Evolutionary conservation across 352 stramenopile species (phyloP).

Genomic region (Blastocystis sp.): DNA sequence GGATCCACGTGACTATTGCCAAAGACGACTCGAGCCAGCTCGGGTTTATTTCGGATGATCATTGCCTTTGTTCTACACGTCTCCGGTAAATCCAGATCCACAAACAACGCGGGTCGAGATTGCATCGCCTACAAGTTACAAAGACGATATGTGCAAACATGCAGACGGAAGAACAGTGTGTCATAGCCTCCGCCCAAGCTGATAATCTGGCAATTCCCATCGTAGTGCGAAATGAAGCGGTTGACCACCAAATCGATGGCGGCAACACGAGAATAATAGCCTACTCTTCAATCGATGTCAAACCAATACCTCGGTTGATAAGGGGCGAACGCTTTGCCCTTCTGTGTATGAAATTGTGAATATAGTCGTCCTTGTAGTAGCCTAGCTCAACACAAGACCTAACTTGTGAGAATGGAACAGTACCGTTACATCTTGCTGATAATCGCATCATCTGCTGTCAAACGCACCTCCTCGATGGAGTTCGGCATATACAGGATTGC

Average conservation of each 20-base stretch:
- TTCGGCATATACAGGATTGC: slow-evolving; percentile 17
- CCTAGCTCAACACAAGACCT: slow-evolving; percentile 66
- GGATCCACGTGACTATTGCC: slow-evolving; percentile 24
- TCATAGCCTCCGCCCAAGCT: slow-evolving; percentile 71
- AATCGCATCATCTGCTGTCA: slow-evolving; percentile 69
- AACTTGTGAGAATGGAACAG: background rate
- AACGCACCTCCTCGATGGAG: slow-evolving; percentile 55
- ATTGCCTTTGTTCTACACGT: slow-evolving; percentile 70
- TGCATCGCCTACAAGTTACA: slow-evolving; percentile 25
- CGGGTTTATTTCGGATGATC: slow-evolving; percentile 61
- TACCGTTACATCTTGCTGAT: slow-evolving; percentile 58
- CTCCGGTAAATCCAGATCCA: slow-evolving; percentile 71
- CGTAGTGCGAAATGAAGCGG: slow-evolving; percentile 63
- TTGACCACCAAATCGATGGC: slow-evolving; percentile 71
- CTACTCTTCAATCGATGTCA: background rate
- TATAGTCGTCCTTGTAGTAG: slow-evolving; percentile 73
- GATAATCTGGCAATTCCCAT: slow-evolving; percentile 70
- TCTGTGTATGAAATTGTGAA: slow-evolving; percentile 70
- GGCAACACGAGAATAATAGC: slow-evolving; percentile 72
- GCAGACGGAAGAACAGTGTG: slow-evolving; percentile 71
- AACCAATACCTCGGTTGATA: slow-evolving; percentile 71
- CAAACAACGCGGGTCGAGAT: slow-evolving; percentile 50
- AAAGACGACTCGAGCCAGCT: slow-evolving; percentile 36
- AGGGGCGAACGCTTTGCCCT: slow-evolving; percentile 70
- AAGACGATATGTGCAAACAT: background rate